These are phyloP conservation scores for Themeda triandra DNA, from an alignment of 176 grass and related monocot species.

Conservation along the genomic window DNA sequence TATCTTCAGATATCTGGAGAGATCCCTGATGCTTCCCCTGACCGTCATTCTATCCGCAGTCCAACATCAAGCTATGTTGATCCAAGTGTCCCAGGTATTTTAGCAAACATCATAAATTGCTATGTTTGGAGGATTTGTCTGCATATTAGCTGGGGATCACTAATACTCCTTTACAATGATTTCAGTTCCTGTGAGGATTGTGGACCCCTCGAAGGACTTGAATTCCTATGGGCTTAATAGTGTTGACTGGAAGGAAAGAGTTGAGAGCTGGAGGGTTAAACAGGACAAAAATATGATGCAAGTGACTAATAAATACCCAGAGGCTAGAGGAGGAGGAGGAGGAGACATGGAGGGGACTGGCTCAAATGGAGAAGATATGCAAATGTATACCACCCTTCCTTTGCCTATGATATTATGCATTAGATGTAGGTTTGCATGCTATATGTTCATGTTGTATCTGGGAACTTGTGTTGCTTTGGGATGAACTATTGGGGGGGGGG, in stretches of 20 bases:
- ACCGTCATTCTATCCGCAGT: slow-evolving; percentile 95
- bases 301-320: slow-evolving; percentile 80
- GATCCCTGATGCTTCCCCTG: slow-evolving; percentile 91
- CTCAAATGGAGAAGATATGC: slow-evolving; percentile 98
- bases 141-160: neutral
- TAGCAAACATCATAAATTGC: slow-evolving; percentile 13
- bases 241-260: slow-evolving; percentile 99
- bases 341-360: slow-evolving; percentile 95
- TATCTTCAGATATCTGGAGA: slow-evolving; percentile 82
- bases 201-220: slow-evolving; percentile 97
- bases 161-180: slow-evolving; percentile 37
- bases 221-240: slow-evolving; percentile 91
- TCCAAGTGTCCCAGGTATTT: slow-evolving; percentile 90
- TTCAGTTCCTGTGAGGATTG: slow-evolving; percentile 99
- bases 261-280: slow-evolving; percentile 95
- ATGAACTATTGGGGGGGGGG: neutral
- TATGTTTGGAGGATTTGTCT: neutral
- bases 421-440: slow-evolving; percentile 18
- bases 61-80: slow-evolving; percentile 91
- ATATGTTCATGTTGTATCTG: neutral
- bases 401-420: neutral
- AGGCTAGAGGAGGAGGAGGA: slow-evolving; percentile 79
- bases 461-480: neutral
- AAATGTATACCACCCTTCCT: slow-evolving; percentile 59
- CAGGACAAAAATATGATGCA: slow-evolving; percentile 98